These are phyloP conservation scores for Eucalyptus tenuipes DNA, from an alignment of 345 rosid species.

Conservation along the genomic window DNA sequence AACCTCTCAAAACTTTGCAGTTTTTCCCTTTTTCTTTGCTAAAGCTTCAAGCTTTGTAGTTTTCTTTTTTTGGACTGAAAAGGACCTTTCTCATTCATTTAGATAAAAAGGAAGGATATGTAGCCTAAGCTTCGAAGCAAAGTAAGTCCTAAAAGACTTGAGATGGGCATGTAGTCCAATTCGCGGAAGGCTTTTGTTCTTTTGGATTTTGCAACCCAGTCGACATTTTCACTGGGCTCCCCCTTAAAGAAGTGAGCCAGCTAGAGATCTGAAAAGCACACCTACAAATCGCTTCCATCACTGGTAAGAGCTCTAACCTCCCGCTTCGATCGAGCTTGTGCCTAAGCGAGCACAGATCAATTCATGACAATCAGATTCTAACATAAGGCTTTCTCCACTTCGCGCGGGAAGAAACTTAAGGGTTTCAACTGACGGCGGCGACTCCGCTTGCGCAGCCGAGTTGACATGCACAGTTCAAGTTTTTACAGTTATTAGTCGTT, in stretches of 20 bases:
- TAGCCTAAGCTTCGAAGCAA: not conserved
- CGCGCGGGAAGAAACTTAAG: not conserved
- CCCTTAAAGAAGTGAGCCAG: not conserved
- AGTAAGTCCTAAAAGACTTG: not conserved
- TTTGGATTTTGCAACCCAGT: not conserved
- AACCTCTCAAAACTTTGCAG: not conserved
- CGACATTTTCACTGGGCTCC: fast-evolving
- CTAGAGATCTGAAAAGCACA: not conserved
- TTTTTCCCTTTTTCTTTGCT: not conserved
- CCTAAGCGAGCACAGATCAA: not conserved
- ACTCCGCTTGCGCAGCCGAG: fast-evolving
- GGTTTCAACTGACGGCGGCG: no score
- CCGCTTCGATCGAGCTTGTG: not conserved
- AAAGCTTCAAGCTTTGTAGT: not conserved
- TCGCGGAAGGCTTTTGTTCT: not conserved
- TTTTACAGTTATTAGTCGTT: not conserved
- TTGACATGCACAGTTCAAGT: not conserved
- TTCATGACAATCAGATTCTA: not conserved
- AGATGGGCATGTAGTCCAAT: not conserved
- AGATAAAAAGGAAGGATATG: not conserved
- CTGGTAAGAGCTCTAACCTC: not conserved
- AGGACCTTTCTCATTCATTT: not conserved
- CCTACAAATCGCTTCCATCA: not conserved
- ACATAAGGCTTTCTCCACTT: not conserved
- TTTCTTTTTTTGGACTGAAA: not conserved